Evolutionary conservation across 805 yeast species (phyloP).

Genomic region (Saccharomycopsis sp.): DNA sequence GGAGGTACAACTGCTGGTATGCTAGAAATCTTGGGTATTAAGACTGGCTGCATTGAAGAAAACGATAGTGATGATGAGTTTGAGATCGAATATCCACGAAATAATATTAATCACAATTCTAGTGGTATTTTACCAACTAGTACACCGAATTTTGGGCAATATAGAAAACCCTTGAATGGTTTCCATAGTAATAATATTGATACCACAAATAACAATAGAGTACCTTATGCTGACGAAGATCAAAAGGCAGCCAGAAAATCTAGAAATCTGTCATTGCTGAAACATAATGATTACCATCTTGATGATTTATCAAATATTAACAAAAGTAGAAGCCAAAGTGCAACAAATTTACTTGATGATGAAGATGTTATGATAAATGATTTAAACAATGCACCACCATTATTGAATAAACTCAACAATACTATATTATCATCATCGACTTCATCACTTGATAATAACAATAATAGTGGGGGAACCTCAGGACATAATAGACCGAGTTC

Average conservation of each 20-base stretch:
- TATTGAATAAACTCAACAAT: no score
- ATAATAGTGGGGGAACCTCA: neutral
- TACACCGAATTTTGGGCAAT: neutral
- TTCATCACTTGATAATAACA: conserved; percentile 16
- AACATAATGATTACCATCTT: neutral
- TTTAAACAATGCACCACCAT: conserved; percentile 13
- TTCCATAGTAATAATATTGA: neutral
- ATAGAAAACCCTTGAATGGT: neutral
- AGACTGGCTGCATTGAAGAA: conserved; percentile 82
- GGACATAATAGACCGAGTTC: neutral
- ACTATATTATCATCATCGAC: no score
- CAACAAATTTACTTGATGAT: conserved; percentile 6
- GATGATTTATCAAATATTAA: conserved; percentile 2
- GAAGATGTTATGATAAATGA: conserved; percentile 8
- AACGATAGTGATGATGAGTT: conserved; percentile 82
- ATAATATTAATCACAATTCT: no score
- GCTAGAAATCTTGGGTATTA: conserved; percentile 90
- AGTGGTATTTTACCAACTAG: conserved; percentile 6
- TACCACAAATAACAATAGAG: neutral
- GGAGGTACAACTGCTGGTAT: conserved; percentile 99
- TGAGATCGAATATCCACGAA: conserved; percentile 68
- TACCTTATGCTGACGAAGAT: neutral
- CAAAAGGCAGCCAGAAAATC: neutral
- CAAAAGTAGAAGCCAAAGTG: neutral
- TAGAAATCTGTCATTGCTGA: neutral